Evolutionary conservation across 2,329 filamentous ascomycete genomes (phyloP).

Genomic region (Ceratocystis cubensis): DNA sequence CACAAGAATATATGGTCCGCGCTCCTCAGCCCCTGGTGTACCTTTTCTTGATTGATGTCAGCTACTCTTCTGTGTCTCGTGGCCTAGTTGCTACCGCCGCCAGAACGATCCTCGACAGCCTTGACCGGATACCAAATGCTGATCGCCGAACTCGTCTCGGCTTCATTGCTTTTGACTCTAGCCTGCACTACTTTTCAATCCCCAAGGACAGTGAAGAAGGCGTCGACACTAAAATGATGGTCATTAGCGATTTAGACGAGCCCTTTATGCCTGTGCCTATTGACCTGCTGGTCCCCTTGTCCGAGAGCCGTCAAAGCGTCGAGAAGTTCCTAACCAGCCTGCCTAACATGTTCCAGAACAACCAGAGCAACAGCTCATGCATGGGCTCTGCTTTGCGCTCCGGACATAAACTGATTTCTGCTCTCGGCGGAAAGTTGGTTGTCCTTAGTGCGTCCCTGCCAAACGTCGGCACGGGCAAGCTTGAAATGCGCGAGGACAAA

Average conservation of each 20-base stretch:
- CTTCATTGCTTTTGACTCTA: conserved; percentile 90
- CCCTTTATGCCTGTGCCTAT: conserved; percentile 90
- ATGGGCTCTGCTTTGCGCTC: conserved; percentile 90
- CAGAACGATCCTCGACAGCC: conserved; percentile 83
- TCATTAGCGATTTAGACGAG: conserved; percentile 89
- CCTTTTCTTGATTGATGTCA: conserved; percentile 89
- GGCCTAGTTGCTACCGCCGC: conserved; percentile 86
- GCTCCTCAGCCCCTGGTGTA: conserved; percentile 93
- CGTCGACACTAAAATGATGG: conserved; percentile 77
- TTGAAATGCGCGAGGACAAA: conserved; percentile 92
- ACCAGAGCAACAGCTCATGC: conserved; percentile 75
- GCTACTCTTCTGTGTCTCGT: conserved; percentile 76
- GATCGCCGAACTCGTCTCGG: conserved; percentile 84
- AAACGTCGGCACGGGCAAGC: conserved; percentile 77
- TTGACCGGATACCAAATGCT: conserved; percentile 96
- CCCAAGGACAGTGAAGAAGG: conserved; percentile 78
- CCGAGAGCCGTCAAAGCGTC: conserved; percentile 79
- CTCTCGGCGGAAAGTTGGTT: conserved; percentile 87
- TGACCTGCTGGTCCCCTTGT: conserved; percentile 78
- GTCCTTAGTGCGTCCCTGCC: conserved; percentile 83
- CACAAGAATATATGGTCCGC: conserved; percentile 98
- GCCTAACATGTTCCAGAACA: conserved; percentile 93
- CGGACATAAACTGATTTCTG: conserved; percentile 89
- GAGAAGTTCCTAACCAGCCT: conserved; percentile 84
- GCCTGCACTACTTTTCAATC: conserved; percentile 90